Conservation (phyloP, 2,329 filamentous ascomycete genomes). For the Colletotrichum somersetense region DNA sequence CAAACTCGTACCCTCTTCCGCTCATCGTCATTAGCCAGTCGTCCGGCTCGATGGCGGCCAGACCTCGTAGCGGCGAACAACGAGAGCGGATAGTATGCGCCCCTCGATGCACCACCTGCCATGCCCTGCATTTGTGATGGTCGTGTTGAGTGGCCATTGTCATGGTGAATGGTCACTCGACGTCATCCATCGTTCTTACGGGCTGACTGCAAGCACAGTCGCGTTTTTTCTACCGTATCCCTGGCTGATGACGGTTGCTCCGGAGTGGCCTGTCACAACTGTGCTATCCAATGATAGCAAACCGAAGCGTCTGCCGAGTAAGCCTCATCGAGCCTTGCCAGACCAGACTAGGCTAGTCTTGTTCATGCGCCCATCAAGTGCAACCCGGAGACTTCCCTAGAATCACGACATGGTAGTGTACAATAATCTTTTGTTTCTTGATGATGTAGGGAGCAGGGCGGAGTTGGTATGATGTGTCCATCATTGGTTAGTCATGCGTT, state of each 20-base stretch:
- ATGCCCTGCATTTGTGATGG: slow-evolving; percentile 12
- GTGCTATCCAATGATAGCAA: slow-evolving; percentile 11
- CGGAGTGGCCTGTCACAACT: not conserved
- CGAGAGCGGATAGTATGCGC: slow-evolving; percentile 12
- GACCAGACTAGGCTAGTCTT: slow-evolving; percentile 10
- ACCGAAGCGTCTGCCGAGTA: not conserved
- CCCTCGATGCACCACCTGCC: slow-evolving; percentile 6
- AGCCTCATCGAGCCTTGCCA: not conserved
- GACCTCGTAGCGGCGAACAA: slow-evolving; percentile 22
- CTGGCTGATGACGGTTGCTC: not conserved
- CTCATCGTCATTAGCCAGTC: slow-evolving; percentile 32
- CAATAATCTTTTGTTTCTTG: not conserved
- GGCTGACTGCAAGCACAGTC: not conserved
- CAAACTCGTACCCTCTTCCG: slow-evolving; percentile 2
- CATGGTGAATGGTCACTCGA: not conserved
- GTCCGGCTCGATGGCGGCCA: slow-evolving; percentile 17
- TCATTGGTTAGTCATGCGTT: not conserved
- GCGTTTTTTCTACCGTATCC: not conserved
- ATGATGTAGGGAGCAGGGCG: not conserved
- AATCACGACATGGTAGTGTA: not conserved
- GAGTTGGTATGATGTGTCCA: not conserved
- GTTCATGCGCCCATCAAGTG: slow-evolving; percentile 2
- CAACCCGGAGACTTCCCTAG: not conserved
- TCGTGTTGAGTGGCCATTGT: slow-evolving; percentile 8
- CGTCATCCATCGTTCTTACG: slow-evolving; percentile 14